Evolutionary conservation across 1,139 yeast species (phyloP).

Genomic region (Hemisphaericaspora xylofermentans): DNA sequence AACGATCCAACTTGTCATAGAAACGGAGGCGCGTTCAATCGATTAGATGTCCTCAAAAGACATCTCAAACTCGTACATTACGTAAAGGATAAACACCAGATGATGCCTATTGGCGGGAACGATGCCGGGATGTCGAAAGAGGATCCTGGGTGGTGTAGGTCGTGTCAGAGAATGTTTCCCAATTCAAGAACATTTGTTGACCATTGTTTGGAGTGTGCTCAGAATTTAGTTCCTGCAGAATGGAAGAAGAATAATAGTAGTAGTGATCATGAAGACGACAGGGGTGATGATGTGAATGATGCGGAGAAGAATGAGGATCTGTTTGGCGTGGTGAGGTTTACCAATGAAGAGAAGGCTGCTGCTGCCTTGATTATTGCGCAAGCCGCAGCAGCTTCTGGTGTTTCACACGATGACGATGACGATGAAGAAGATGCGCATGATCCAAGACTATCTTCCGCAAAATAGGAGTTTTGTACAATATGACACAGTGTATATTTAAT

Average conservation of each 20-base stretch:
- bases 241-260: constrained; percentile 21
- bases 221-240: constrained; percentile 26
- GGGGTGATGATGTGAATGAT: not conserved
- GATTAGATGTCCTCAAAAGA: constrained; percentile 69
- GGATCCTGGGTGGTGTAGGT: constrained; percentile 65
- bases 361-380: constrained; percentile 1
- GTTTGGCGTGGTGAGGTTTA: not conserved
- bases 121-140: constrained; percentile 21
- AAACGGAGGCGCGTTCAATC: constrained; percentile 68
- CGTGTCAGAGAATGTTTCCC: constrained; percentile 59
- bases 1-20: constrained; percentile 68
- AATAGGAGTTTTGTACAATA: too few species aligned
- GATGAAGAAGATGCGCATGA: not conserved
- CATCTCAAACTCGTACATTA: constrained; percentile 68
- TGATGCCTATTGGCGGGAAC: constrained; percentile 5
- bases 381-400: constrained; percentile 2
- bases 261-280: too few species aligned
- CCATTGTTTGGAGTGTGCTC: constrained; percentile 67
- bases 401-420: not conserved
- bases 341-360: constrained; percentile 3
- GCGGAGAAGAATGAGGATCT: not conserved
- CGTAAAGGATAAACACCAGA: constrained; percentile 46
- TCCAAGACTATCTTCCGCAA: not conserved
- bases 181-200: constrained; percentile 59
- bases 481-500: not conserved